Conservation (phyloP, 352 stramenopile species). For the Hyaloperonospora brassicae region DNA sequence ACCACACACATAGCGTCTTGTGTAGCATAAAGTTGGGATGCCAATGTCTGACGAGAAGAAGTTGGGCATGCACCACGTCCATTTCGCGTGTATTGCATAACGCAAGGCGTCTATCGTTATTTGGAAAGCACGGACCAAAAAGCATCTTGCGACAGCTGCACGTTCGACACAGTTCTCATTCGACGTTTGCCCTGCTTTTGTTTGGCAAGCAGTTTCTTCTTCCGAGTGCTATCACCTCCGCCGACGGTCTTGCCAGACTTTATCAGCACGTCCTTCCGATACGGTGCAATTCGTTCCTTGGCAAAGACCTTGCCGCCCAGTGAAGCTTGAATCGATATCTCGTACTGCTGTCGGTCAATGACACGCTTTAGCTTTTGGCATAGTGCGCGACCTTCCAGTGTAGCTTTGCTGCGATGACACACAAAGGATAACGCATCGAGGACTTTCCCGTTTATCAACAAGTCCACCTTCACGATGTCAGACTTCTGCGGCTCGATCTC, state of each 20-base stretch:
- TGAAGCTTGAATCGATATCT: conserved; percentile 97
- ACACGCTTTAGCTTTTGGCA: conserved; percentile 95
- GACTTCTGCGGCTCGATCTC: conserved; percentile 86
- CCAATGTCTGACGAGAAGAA: too few relatives aligned
- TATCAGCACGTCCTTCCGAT: conserved; percentile 94
- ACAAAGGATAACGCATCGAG: conserved; percentile 97
- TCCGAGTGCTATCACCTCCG: conserved; percentile 94
- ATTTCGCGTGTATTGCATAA: too few relatives aligned
- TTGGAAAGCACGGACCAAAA: conserved; percentile 97
- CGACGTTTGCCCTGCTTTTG: conserved; percentile 99
- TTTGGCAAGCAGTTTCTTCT: conserved; percentile 99
- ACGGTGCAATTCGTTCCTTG: conserved; percentile 93
- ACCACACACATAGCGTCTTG: too few relatives aligned
- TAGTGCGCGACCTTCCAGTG: conserved; percentile 75
- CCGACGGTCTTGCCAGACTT: conserved; percentile 95
- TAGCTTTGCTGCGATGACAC: conserved; percentile 85
- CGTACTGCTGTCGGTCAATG: conserved; percentile 96
- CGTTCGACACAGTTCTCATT: conserved; percentile 94
- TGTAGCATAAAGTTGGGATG: too few relatives aligned
- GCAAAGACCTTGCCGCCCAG: conserved; percentile 94
- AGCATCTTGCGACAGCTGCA: conserved; percentile 94
- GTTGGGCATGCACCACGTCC: too few relatives aligned
- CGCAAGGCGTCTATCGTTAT: conserved; percentile 28
- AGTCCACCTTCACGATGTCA: conserved; percentile 93
- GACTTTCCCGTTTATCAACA: conserved; percentile 91